These are phyloP conservation scores for Sicyos edulis DNA, from an alignment of 306 rosid species.

Conservation along the genomic window DNA sequence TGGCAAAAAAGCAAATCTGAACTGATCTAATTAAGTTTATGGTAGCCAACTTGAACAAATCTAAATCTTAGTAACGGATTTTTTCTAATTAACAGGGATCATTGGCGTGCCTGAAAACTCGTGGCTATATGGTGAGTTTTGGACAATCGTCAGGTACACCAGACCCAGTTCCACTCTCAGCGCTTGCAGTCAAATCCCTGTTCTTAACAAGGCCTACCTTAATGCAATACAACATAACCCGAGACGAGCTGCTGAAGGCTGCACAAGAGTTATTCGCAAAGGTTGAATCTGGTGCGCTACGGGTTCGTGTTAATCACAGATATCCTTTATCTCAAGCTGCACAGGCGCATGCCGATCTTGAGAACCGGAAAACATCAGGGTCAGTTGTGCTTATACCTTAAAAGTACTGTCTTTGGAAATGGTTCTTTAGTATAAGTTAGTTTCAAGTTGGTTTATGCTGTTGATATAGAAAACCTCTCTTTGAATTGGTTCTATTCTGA, in stretches of 20 bases:
- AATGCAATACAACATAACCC: conserved; percentile 46
- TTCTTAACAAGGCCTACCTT: conserved; percentile 73
- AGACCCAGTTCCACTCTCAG: conserved; percentile 75
- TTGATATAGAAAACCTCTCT: conserved; percentile 3
- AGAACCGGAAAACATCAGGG: conserved; percentile 69
- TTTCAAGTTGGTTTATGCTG: not conserved
- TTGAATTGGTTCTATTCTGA: not conserved
- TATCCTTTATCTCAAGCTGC: conserved; percentile 71
- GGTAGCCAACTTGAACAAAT: conserved; percentile 11
- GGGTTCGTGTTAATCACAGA: conserved; percentile 68
- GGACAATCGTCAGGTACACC: conserved; percentile 85
- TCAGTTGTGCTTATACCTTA: conserved; percentile 73
- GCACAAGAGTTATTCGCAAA: conserved; percentile 65
- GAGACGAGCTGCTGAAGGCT: conserved; percentile 50
- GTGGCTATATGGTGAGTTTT: conserved; percentile 70
- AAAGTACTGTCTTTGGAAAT: conserved; percentile 8
- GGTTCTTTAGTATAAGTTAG: not conserved
- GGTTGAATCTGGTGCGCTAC: conserved; percentile 45
- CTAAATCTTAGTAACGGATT: not conserved
- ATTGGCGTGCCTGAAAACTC: conserved; percentile 55
- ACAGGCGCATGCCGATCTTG: conserved; percentile 71
- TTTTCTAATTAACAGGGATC: conserved; percentile 53
- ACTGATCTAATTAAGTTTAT: not conserved
- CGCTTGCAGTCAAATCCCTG: conserved; percentile 52
- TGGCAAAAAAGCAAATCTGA: too few species aligned